Base-by-base conservation (phyloP, 1,139 yeast species). In the Yamadazyma diddensiae region DNA sequence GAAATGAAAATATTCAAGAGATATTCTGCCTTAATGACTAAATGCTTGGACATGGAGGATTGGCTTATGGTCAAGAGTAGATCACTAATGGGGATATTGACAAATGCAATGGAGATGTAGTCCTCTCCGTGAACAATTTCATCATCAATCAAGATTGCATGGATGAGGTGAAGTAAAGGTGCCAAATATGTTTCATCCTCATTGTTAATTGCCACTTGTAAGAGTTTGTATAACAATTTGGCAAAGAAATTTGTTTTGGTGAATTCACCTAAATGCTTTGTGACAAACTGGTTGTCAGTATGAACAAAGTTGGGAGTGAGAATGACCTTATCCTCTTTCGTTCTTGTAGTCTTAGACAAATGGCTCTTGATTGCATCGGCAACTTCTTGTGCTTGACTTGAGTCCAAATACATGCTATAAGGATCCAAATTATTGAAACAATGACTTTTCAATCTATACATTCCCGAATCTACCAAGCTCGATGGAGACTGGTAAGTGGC, bases 91-190 rank as follows among this genome's bases (percentile, higher is more conserved):
- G 86, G 82, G 28, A 74, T 73, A 19, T 63, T 58, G 13, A 77
- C 54, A 41, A 74, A 78, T n/a, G 61, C 50, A 13, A 65, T 63
- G 28, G 74, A 64, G 13, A 75, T 55, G 36, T 55, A 53, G 3
- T 49, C 45, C 7, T 52, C 41, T 0, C 77, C 78, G 41, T 64
- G 52, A 2, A 65, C 42, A 2, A 50, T 37, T 38, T 72, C 79
- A 39, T 74, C 76, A 50, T 82, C 87, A 14, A 69, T 39, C 17
- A 82, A 51, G 4, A 79, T 63, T 3, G 83, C 90, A 58, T 82
- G 87, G 2, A 82, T 42, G 36, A 82, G 63, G 47, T 82, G 92
- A 27, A 83, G 63, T n/a, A 79, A 50, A 31, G 76, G 79, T 10
- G 77, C 73, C 28, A 81, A 54, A 45, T 62, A 80, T 0, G 75